These are phyloP conservation scores for Tolypocladium album DNA, from an alignment of 2,329 filamentous ascomycete species.

Conservation along the genomic window DNA sequence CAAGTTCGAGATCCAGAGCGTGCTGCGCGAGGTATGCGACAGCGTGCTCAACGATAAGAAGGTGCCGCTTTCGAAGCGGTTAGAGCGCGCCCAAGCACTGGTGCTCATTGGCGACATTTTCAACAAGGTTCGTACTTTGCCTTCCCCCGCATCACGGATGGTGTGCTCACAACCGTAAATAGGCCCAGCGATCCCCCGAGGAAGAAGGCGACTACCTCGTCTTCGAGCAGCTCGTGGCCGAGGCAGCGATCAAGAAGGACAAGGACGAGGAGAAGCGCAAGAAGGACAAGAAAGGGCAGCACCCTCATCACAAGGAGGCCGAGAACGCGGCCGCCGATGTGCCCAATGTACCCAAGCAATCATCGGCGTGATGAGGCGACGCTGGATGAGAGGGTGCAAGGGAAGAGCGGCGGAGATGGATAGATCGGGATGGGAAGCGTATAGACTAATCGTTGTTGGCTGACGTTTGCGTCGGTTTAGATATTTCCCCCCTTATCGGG, in stretches of 20 bases:
- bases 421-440: neutral
- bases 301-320: conserved; percentile 19
- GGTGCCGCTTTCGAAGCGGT: conserved; percentile 70
- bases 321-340: conserved; percentile 15
- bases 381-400: neutral
- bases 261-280: conserved; percentile 64
- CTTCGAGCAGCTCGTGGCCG: conserved; percentile 94
- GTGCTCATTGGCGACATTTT: conserved; percentile 85
- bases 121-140: conserved; percentile 52
- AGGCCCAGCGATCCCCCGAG: conserved; percentile 84
- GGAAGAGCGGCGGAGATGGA: neutral
- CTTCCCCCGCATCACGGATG: neutral
- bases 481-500: neutral
- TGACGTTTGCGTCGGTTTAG: neutral
- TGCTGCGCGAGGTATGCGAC: conserved; percentile 90
- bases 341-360: conserved; percentile 11
- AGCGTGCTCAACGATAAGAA: conserved; percentile 69
- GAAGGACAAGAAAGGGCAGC: conserved; percentile 38
- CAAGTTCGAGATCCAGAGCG: conserved; percentile 97
- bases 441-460: neutral
- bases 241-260: conserved; percentile 92
- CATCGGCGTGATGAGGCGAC: neutral
- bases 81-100: conserved; percentile 85
- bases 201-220: conserved; percentile 99
- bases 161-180: neutral